Base-by-base conservation (phyloP, 106 monocot genomes). In the Apostasia ramifera region DNA sequence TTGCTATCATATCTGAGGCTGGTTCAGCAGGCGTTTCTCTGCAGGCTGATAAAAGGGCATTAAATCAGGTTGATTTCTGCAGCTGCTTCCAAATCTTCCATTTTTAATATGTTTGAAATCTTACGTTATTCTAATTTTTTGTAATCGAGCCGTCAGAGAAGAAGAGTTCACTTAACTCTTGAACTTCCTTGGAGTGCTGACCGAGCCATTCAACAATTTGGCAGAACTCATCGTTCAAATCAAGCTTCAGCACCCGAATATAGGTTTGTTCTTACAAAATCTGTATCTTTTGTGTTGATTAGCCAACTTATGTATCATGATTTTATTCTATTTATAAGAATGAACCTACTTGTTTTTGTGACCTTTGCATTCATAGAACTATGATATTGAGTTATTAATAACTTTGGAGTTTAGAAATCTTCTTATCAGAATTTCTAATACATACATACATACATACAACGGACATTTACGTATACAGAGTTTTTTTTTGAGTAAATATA, bases 171-270 rank as follows among this genome's bases (percentile, higher is more conserved):
- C 74, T 53, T 98, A 76, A 98, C 93, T 55, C 98, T 98, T 76
- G 98, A 98, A 67, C 92, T 98, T 68, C 98, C 98, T 69, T 98
- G 98, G 98, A 98, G 98, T 82, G 98, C 98, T 43, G 98, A 98
- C 58, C 92, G 98, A 71, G 98, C 98, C 3, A 98, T 98, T 70
- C 98, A 98, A 74, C 98, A 98, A 69, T 93, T 93, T 80, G 98
- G 98, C 44, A 82, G 98, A 79, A 98, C 90, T 63, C 98, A 98
- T 73, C 77, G 98, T 68, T 98, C 98, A 64, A 98, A 98, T 81
- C 98, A 98, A 83, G 86, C 98, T 68, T 93, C 85, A 74, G 92
- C 98, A 52, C 98, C 98, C 52, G 78, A 92, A 78, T 98, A 98
- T 75, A 87, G 90, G 98, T 98, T 44, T 45, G 44, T 15, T 66